Percentiles rank a stretch among this genome's conserved stretches.
Conservation (phyloP, 176 grass and related monocot species). For the Typha latifolia region DNA sequence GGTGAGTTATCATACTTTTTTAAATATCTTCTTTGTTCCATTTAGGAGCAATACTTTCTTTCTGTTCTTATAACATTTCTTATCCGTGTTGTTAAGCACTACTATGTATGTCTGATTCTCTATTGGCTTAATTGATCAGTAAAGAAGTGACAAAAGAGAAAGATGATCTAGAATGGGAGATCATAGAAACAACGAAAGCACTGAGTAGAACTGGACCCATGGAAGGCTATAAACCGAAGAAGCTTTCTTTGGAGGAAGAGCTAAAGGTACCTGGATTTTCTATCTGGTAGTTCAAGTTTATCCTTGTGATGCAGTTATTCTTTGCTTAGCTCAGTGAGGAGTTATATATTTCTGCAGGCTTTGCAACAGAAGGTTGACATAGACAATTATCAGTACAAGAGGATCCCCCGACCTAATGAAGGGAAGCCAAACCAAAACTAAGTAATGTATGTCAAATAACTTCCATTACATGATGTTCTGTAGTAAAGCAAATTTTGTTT, state of each 20-base stretch:
- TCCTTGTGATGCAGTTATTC: background rate
- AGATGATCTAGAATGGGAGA: slow-evolving; percentile 93
- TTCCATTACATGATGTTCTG: no score
- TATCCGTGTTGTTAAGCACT: no score
- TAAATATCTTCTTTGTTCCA: no score
- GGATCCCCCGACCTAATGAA: slow-evolving; percentile 59
- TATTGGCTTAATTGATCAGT: slow-evolving; percentile 21
- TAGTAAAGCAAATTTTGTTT: no score
- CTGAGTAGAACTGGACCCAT: slow-evolving; percentile 57
- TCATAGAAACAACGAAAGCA: slow-evolving; percentile 74
- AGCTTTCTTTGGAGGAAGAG: slow-evolving; percentile 78
- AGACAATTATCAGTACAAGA: slow-evolving; percentile 77
- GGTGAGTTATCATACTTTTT: slow-evolving; percentile 25
- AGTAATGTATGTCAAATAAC: background rate
- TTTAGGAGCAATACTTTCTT: no score
- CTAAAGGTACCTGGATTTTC: slow-evolving; percentile 40
- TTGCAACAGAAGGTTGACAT: slow-evolving; percentile 87
- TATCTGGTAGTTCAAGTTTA: background rate
- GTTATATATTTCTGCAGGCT: slow-evolving; percentile 32
- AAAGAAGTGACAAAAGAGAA: slow-evolving; percentile 94
- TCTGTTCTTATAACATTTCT: no score
- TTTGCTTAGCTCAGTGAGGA: background rate
- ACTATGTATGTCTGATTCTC: background rate
- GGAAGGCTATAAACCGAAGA: slow-evolving; percentile 74
- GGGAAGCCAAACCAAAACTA: slow-evolving; percentile 20